These are phyloP conservation scores for Viridothelium virens DNA, from an alignment of 495 filamentous ascomycete genomes.

Conservation along the genomic window DNA sequence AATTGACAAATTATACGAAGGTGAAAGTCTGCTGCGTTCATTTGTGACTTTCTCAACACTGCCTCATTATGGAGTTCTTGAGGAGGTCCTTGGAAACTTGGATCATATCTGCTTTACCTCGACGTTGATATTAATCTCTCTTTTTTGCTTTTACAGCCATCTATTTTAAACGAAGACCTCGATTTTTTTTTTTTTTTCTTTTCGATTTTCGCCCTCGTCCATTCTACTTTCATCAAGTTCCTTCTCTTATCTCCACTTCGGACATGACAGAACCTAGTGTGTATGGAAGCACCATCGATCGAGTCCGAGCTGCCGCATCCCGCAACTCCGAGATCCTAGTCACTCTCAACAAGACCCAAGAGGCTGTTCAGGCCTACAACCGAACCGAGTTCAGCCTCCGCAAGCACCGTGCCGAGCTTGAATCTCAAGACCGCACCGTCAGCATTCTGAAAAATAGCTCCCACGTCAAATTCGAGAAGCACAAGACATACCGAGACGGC, in stretches of 20 bases:
- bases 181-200: background rate
- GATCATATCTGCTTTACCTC: background rate
- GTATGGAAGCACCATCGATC: background rate
- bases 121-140: background rate
- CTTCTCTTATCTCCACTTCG: background rate
- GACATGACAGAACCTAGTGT: background rate
- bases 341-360: constrained; percentile 4
- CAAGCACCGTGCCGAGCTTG: background rate
- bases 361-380: background rate
- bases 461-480: constrained; percentile 2
- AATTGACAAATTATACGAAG: background rate
- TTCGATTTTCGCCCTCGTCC: background rate
- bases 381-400: background rate
- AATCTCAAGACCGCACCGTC: background rate
- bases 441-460: background rate
- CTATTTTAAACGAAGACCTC: background rate
- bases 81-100: background rate
- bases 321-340: constrained; percentile 6
- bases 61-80: background rate
- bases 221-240: background rate
- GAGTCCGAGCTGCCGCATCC: background rate
- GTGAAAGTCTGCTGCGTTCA: background rate
- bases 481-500: background rate
- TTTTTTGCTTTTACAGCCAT: background rate
- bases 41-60: background rate